These are phyloP conservation scores for Solanum phureja DNA, from an alignment of 257 asterid genomes.

Conservation along the genomic window DNA sequence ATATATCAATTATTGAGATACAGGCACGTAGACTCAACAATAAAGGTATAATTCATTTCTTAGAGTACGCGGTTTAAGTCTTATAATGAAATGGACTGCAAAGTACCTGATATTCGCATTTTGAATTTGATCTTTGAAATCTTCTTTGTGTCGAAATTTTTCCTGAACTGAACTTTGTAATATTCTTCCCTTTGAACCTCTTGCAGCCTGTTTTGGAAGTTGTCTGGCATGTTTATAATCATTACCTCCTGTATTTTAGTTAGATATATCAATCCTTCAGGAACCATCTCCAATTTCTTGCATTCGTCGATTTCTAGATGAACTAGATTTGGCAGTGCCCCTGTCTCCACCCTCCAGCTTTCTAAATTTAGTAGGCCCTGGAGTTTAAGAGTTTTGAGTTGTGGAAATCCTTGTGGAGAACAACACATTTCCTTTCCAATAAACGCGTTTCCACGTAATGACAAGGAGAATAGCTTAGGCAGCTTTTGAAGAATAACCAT, in stretches of 20 bases:
- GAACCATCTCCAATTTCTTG: constrained; percentile 26
- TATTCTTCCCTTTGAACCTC: constrained; percentile 24
- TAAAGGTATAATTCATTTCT: not conserved
- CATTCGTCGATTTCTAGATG: constrained; percentile 31
- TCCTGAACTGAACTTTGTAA: constrained; percentile 26
- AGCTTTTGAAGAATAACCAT: constrained; percentile 35
- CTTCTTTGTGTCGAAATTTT: constrained; percentile 8
- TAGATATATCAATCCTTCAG: constrained; percentile 25
- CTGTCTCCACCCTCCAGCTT: constrained; percentile 34
- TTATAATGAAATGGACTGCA: not conserved
- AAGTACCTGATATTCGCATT: constrained; percentile 20
- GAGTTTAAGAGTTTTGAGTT: constrained; percentile 19
- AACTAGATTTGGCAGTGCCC: constrained; percentile 33
- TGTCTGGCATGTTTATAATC: constrained; percentile 17
- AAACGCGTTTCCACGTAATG: constrained; percentile 25
- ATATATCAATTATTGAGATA: not conserved
- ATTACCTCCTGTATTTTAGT: constrained; percentile 26
- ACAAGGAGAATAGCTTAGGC: constrained; percentile 15
- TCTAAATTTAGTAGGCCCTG: constrained; percentile 21
- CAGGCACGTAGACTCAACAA: not conserved
- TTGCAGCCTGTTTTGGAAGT: constrained; percentile 26
- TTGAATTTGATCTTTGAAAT: constrained; percentile 5
- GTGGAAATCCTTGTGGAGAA: constrained; percentile 26
- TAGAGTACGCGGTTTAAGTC: not conserved
- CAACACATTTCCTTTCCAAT: constrained; percentile 27